Evolutionary conservation across 2,329 filamentous ascomycete species (phyloP), one percentile per base, ranked within the genome.

Genomic region (Aspergillus fumigatus): DNA sequence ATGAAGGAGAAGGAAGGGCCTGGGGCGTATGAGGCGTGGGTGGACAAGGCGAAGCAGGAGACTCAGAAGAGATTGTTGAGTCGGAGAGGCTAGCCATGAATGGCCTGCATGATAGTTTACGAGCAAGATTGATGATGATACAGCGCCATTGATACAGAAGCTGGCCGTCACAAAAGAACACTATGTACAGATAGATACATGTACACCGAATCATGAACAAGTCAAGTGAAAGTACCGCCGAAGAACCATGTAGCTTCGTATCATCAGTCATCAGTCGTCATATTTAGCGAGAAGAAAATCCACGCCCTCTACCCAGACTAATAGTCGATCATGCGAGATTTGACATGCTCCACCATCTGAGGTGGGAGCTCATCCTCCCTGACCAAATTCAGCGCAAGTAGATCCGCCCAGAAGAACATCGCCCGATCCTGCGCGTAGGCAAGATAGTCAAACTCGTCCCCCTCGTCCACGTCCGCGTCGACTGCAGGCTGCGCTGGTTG

Each of bases 391-490:
- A 96, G 74, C 54, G 82, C 78, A 55, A 97, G 77, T 52, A 91
- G 86, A 76, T 99, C 94, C 1, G 92, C 92, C 89, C 93, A 95
- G 76, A 99, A 94, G 75, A 97, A 94, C 77, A 94, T 80, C 0
- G 91, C 92, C 14, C 94, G 82, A 62, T 97, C 90, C 74, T 96
- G 90, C 7, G 94, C 87, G 75, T 97, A 99, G 10, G 84, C 85
- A 25, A 99, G 80, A 72, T 97, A 99, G 73, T 99, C 92, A 69
- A 97, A 99, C 67, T 90, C 89, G 47, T 90, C 89, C 35, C 83
- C 84, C 27, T 82, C 83, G 21, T 82, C 81, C 50, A 82, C 80
- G 4, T 77, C 78, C 14, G 78, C 77, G 49, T 80, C 81, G 2
- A 70, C 57, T 66, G 61, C 54, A 17, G 59, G 65, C 27, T 61